Base-by-base conservation (phyloP, 768 basidiomycete genomes). In the Termitomyces sp. region DNA sequence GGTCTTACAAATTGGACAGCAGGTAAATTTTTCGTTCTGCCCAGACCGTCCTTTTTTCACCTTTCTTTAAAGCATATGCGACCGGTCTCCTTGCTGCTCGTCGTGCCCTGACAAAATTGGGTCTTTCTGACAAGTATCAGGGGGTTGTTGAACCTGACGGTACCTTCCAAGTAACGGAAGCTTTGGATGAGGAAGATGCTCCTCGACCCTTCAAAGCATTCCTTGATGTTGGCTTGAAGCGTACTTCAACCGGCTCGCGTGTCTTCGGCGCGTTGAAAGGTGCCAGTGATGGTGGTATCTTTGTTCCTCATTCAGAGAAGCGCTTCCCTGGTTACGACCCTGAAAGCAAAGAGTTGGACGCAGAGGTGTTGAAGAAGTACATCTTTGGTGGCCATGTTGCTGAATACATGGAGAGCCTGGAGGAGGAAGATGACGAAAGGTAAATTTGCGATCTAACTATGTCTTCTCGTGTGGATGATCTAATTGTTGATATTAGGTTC, bases 401-500 rank as follows among this genome's bases (percentile, higher is more conserved):
- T 51, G 97, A 98, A 77, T 99, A 98, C 82, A 99, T 99, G 97
- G 92, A 98, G 78, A 90, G 87, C 57, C 79, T 98, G 54, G 97
- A 99, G 79, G 97, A 99, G 82, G 97, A 99, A 79, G 97, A 99
- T 70, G 97, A 98, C 67, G 96, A 98, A 77, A 84, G 94, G 86
- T 86, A 64, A 60, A 81, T 27, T 7, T 9, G 69, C 12, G 27
- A 18, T 37, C 2, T 12, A 27, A 29, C 20, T 5, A 10, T 13
- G 5, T 18, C 26, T 51, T 13, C 36, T 39, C 22, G 14, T 42
- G 20, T 9, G 2, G 26, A 41, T 41, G n/a, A 20, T 20, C n/a
- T 37, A 9, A 59, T 55, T 7, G 27, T 27, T 1, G 20, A 7
- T 50, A 9, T 32, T 16, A 93, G 92, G 67, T 96, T 96, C 83